Evolutionary conservation across 164 flowering plant species (phyloP).

Genomic region (Tinospora cordifolia): DNA sequence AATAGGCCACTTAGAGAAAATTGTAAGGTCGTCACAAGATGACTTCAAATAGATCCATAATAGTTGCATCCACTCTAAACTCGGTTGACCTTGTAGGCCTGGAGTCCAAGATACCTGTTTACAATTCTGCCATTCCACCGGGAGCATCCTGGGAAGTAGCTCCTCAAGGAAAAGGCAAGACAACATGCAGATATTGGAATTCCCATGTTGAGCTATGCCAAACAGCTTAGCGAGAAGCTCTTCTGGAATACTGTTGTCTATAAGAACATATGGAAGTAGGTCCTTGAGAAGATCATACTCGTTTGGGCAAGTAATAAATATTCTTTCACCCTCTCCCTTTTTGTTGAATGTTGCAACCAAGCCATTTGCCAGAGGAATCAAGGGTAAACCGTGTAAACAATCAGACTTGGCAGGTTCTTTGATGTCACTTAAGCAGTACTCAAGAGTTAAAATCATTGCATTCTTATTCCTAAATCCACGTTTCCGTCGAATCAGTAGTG

Average conservation of each 20-base stretch:
- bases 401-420: constrained; percentile 31
- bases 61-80: constrained; percentile 65
- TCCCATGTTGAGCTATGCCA: constrained; percentile 52
- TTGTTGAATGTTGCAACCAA: constrained; percentile 55
- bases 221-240: constrained; percentile 47
- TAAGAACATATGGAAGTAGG: constrained; percentile 60
- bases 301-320: constrained; percentile 55
- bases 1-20: constrained; percentile 84
- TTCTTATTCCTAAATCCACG: constrained; percentile 60
- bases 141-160: constrained; percentile 57
- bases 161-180: constrained; percentile 68
- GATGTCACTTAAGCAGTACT: constrained; percentile 80
- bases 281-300: constrained; percentile 81
- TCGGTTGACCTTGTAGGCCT: constrained; percentile 68
- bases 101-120: constrained; percentile 73
- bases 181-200: constrained; percentile 56
- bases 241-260: constrained; percentile 58
- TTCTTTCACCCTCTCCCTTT: constrained; percentile 58
- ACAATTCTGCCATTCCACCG: constrained; percentile 70
- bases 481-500: constrained; percentile 61
- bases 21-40: constrained; percentile 63
- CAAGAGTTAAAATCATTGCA: constrained; percentile 65
- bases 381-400: constrained; percentile 61
- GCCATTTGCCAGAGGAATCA: constrained; percentile 85
- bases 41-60: constrained; percentile 76